Conservation (phyloP, 2,329 filamentous ascomycete species). For the Blastomyces emzantsi region DNA sequence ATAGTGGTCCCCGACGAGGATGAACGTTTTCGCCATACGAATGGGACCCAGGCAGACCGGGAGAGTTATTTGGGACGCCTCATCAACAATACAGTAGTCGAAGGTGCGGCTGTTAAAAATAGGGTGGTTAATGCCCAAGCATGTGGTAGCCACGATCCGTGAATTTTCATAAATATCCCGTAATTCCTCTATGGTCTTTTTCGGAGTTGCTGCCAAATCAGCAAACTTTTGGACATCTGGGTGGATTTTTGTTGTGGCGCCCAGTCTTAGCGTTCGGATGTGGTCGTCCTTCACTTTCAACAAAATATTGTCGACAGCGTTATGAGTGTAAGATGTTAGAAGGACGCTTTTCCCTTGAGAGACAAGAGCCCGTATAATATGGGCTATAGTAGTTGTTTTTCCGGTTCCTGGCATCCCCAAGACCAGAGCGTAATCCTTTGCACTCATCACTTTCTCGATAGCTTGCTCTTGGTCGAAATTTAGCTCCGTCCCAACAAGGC, state of each 20-base stretch:
- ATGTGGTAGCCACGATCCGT: conserved; percentile 88
- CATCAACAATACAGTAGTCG: conserved; percentile 97
- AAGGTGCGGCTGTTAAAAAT: conserved; percentile 84
- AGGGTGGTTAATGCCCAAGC: conserved; percentile 79
- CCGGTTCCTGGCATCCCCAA: conserved; percentile 97
- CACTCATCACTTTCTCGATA: conserved; percentile 91
- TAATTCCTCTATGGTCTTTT: conserved; percentile 72
- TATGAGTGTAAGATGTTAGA: conserved; percentile 92
- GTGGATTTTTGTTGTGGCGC: conserved; percentile 76
- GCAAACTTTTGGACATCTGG: conserved; percentile 80
- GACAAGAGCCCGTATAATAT: conserved; percentile 86
- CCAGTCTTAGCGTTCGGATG: conserved; percentile 74
- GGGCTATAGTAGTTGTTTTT: conserved; percentile 95
- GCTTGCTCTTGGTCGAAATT: conserved; percentile 82
- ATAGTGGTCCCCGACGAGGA: conserved; percentile 93
- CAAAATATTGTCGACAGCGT: conserved; percentile 95
- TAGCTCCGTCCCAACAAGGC: conserved; percentile 59
- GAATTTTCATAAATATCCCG: conserved; percentile 74
- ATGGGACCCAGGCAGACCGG: conserved; percentile 93
- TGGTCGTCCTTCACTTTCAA: conserved; percentile 76
- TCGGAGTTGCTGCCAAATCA: conserved; percentile 63
- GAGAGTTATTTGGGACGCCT: conserved; percentile 93
- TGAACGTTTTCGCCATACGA: conserved; percentile 82
- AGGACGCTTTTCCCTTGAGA: conserved; percentile 86
- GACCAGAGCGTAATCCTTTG: conserved; percentile 91